phyloP scores from a whole-genome alignment of 2,329 filamentous ascomycete species.

The Botryotinia globosa region DNA sequence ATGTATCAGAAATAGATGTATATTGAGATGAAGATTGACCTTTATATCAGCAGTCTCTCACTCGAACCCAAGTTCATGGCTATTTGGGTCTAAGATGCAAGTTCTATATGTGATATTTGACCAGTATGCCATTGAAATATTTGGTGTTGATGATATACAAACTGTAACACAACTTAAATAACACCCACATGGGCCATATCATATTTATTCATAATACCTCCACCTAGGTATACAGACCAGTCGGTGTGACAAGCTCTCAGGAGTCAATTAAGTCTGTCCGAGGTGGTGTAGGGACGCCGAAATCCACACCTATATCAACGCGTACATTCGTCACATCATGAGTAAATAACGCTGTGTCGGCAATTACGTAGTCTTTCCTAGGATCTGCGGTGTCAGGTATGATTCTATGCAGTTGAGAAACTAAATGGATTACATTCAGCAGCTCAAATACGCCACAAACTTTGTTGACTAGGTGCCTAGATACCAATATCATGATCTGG shows the following conservation, averaged over 20 bases:
- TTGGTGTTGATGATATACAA: not conserved
- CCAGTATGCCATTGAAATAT: not conserved
- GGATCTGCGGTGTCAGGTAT: not conserved
- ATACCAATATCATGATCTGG: slow-evolving; percentile 30
- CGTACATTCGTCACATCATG: no score
- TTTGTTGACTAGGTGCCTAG: slow-evolving; percentile 24
- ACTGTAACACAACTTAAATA: not conserved
- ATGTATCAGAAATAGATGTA: not conserved
- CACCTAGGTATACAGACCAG: not conserved
- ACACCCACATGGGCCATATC: not conserved
- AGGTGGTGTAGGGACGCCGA: not conserved
- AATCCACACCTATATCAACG: no score
- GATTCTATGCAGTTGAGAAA: slow-evolving; percentile 12
- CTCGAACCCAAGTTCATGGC: not conserved
- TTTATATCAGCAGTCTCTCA: not conserved
- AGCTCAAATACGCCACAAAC: slow-evolving; percentile 35
- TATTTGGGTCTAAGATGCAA: not conserved
- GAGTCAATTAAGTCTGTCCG: not conserved
- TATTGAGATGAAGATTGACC: not conserved
- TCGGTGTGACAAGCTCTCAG: not conserved
- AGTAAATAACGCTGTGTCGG: no score
- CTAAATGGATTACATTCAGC: slow-evolving; percentile 28
- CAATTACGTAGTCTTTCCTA: not conserved
- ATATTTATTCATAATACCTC: not conserved
- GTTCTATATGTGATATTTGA: not conserved